Evolutionary conservation across 2,329 filamentous ascomycete genomes (phyloP), one percentile per base, ranked within the genome.

Genomic region (Alternaria arbusti): DNA sequence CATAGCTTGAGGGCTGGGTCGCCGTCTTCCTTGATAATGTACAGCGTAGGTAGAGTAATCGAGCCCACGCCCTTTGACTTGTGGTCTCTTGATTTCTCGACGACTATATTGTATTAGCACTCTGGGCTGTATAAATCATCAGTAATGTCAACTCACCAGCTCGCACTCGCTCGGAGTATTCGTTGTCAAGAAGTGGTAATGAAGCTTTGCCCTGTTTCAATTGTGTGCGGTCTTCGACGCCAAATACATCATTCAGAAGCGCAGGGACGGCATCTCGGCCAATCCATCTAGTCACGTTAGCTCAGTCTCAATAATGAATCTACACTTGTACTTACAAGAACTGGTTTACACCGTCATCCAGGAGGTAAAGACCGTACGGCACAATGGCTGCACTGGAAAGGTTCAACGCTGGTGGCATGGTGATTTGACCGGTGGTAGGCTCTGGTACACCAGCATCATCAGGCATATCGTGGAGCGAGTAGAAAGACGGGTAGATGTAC

Each of bases 321-420:
- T 17, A 15, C 17, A 13, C 8, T 23, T 36, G 5, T 51, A 67
- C 70, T 55, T 65, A 72, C 59, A 99, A 83, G 86, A 99, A 99
- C 79, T 99, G 96, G 6, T 93, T 97, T 81, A 97, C 95, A 3
- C 94, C 94, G 75, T 99, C 96, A 74, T 99, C 96, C 73, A 99
- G 96, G 61, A 99, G 87, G 81, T 99, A 99, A 17, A 99, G 84
- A 26, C 96, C 96, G 76, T 96, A 97, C 1, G 94, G 88, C 4
- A 93, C 92, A 54, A 99, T 87, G 50, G 91, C 89, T 79, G 95
- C 93, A 1, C 94, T 97, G 4, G 93, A 94, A 61, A 98, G 86
- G 79, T 97, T 97, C 74, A 93, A 73, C 0, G 92, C 86, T 5
- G 92, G 93, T 23, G 96, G 96, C 58, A 99, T 89, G 54, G 93